Evolutionary conservation across 805 yeast genomes (phyloP).

Genomic region (Wickerhamomyces alni): DNA sequence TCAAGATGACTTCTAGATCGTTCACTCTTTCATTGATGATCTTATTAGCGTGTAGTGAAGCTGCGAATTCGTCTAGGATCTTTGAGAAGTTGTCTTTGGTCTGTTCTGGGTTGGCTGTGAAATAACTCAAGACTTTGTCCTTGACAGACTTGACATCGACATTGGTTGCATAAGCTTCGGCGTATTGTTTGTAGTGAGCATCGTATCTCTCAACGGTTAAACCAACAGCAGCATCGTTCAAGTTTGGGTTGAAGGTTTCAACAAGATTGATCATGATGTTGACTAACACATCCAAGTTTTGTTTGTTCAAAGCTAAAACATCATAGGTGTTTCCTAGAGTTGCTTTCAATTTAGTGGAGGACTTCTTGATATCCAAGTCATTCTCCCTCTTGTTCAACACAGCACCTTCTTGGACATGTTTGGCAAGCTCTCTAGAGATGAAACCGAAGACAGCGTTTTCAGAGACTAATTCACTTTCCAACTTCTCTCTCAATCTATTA

Average conservation of each 20-base stretch:
- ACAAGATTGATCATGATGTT: constrained; percentile 42
- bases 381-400: constrained; percentile 3
- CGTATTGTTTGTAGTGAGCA: constrained; percentile 6
- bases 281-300: constrained; percentile 20
- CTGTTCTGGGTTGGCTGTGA: not conserved
- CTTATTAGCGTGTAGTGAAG: constrained; percentile 9
- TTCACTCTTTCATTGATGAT: constrained; percentile 16
- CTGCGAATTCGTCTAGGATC: constrained; percentile 4
- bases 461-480: constrained; percentile 23
- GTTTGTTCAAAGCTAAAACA: constrained; percentile 16
- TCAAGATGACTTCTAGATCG: constrained; percentile 38
- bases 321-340: constrained; percentile 14
- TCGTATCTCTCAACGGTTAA: constrained; percentile 48
- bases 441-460: constrained; percentile 3
- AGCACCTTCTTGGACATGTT: constrained; percentile 1
- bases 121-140: not conserved
- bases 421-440: constrained; percentile 7
- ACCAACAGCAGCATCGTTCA: constrained; percentile 85
- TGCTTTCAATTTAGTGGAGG: constrained; percentile 13
- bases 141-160: not conserved
- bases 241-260: constrained; percentile 67
- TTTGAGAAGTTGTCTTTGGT: constrained; percentile 1
- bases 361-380: constrained; percentile 9
- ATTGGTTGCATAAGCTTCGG: constrained; percentile 2
- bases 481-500: constrained; percentile 16